Conservation (phyloP, 306 rosid species). For the Geum urbanum region DNA sequence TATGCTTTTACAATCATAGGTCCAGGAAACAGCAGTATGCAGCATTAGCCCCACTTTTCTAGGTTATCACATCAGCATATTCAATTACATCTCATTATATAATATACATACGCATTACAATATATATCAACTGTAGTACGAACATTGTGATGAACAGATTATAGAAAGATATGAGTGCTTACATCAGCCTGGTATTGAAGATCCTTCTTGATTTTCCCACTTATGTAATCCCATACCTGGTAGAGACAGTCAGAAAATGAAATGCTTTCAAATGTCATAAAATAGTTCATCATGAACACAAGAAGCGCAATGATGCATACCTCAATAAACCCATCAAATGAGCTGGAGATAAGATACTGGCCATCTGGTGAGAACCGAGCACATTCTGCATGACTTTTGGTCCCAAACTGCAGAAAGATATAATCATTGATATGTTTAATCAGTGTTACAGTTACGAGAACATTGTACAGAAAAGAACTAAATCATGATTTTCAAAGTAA, state of each 20-base stretch:
- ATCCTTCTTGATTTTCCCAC: slow-evolving; percentile 98
- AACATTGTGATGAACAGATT: not conserved
- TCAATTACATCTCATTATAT: not conserved
- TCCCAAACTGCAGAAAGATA: slow-evolving; percentile 59
- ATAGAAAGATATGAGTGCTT: slow-evolving; percentile 26
- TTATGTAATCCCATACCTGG: slow-evolving; percentile 94
- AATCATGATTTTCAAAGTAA: not conserved
- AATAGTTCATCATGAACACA: slow-evolving; percentile 10
- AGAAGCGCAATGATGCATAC: slow-evolving; percentile 34
- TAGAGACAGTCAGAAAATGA: slow-evolving; percentile 17
- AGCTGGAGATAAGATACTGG: slow-evolving; percentile 91
- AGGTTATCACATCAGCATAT: not conserved
- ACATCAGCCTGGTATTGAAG: slow-evolving; percentile 99
- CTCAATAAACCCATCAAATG: slow-evolving; percentile 97
- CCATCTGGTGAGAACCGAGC: slow-evolving; percentile 98
- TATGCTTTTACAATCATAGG: not conserved
- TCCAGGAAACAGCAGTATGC: not conserved
- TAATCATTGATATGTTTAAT: not conserved
- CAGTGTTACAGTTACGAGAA: no score
- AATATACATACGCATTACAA: not conserved
- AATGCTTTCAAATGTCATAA: slow-evolving; percentile 15
- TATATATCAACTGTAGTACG: not conserved
- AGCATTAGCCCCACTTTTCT: not conserved
- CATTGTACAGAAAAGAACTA: not conserved
- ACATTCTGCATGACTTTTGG: slow-evolving; percentile 95